Evolutionary conservation across 139 green algal genomes (phyloP).

Genomic region (Picochlorum sp.): DNA sequence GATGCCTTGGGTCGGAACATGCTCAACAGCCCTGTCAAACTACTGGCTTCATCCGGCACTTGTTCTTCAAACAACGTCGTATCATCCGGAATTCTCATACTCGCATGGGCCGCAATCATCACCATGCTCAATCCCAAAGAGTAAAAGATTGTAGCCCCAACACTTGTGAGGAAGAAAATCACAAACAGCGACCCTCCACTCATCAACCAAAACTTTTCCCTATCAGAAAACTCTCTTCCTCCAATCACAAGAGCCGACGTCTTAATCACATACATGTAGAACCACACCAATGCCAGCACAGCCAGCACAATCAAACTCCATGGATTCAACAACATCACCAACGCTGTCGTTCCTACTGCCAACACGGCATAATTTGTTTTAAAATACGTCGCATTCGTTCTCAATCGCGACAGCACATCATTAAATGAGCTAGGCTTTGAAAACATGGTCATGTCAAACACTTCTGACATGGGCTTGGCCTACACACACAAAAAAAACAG

Average conservation of each 20-base stretch:
- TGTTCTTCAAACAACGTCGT: conserved; percentile 72
- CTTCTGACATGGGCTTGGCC: conserved; percentile 82
- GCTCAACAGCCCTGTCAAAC: conserved; percentile 10
- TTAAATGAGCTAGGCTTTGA: conserved; percentile 57
- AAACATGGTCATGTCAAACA: conserved; percentile 72
- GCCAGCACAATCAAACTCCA: conserved; percentile 50
- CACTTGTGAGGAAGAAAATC: conserved; percentile 89
- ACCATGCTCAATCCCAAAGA: conserved; percentile 57
- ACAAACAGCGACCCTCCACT: conserved; percentile 59
- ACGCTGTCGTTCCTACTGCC: conserved; percentile 47
- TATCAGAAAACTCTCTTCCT: conserved; percentile 71
- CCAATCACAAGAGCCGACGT: conserved; percentile 61
- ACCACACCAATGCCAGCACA: conserved; percentile 59
- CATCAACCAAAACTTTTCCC: conserved; percentile 79
- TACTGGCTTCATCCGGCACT: conserved; percentile 12
- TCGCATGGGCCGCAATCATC: conserved; percentile 64
- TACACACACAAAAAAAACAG: conserved; percentile 23
- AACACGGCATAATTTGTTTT: conserved; percentile 83
- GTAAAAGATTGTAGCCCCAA: conserved; percentile 78
- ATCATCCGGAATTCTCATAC: conserved; percentile 69
- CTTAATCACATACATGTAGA: conserved; percentile 79
- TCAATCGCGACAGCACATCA: conserved; percentile 65
- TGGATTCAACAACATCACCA: conserved; percentile 46
- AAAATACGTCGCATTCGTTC: conserved; percentile 89
- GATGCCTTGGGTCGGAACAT: conserved; percentile 5